A percentile compares a stretch with the other conserved stretches of the same genome.
Evolutionary conservation across 257 asterid genomes (phyloP).

Genomic region (Forsythia suspensa): DNA sequence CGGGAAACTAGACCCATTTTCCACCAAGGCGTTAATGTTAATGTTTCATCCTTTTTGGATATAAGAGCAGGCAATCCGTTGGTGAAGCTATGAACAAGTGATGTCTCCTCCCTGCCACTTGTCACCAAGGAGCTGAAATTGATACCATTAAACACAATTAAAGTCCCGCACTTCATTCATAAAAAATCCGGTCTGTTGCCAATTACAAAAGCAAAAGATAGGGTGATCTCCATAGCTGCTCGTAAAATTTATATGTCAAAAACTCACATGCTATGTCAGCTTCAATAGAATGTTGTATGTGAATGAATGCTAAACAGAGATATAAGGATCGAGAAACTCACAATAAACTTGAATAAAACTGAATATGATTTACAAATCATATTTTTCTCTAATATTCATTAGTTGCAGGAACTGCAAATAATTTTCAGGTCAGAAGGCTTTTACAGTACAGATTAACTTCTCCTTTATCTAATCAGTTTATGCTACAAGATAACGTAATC

Average conservation of each 20-base stretch:
- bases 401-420: too few species aligned
- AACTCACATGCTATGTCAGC: background rate
- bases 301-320: background rate
- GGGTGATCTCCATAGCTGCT: background rate
- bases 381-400: too few species aligned
- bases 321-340: background rate
- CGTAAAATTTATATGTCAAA: background rate
- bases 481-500: too few species aligned
- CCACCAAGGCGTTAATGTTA: slow-evolving; percentile 86
- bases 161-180: background rate
- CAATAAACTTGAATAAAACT: background rate
- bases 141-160: background rate
- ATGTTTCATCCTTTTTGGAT: slow-evolving; percentile 44
- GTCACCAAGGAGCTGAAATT: slow-evolving; percentile 45
- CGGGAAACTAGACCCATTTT: slow-evolving; percentile 62
- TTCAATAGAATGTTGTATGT: background rate
- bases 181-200: background rate
- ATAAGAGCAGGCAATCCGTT: slow-evolving; percentile 57
- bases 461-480: too few species aligned
- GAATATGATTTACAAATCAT: background rate
- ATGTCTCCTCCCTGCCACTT: slow-evolving; percentile 40
- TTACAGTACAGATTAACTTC: too few species aligned
- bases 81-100: slow-evolving; percentile 27
- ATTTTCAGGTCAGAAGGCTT: too few species aligned
- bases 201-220: background rate